Conservation (phyloP, 257 asterid species). For the Scutellaria minor region DNA sequence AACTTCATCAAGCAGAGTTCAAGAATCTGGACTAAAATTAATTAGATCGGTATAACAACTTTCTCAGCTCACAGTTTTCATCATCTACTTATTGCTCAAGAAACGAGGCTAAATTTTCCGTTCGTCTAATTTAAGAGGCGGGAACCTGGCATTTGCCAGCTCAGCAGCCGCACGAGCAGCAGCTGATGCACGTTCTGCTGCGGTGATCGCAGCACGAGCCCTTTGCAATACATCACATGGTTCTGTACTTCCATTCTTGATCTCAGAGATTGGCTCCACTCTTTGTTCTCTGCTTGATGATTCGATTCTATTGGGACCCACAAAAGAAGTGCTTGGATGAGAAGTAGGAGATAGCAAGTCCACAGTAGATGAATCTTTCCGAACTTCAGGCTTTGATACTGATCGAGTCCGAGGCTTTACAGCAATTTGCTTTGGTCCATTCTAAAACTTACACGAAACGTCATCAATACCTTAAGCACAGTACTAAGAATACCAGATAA, state of each 20-base stretch:
- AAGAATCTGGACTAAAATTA: background rate
- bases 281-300: constrained; percentile 39
- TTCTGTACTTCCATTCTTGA: constrained; percentile 42
- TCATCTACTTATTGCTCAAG: background rate
- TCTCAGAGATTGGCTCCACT: constrained; percentile 28
- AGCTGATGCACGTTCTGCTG: constrained; percentile 95
- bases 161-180: constrained; percentile 92
- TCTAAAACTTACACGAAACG: constrained; percentile 45
- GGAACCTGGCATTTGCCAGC: constrained; percentile 55
- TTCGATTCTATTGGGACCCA: constrained; percentile 31
- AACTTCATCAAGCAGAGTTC: no score
- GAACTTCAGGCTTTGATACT: constrained; percentile 29
- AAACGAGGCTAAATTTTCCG: constrained; percentile 27
- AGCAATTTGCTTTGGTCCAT: constrained; percentile 79
- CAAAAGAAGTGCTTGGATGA: constrained; percentile 33
- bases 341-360: constrained; percentile 42
- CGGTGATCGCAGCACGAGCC: constrained; percentile 83
- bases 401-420: constrained; percentile 36
- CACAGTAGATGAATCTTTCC: constrained; percentile 34
- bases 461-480: background rate
- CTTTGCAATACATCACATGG: constrained; percentile 61
- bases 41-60: background rate
- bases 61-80: background rate
- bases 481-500: background rate
- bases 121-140: constrained; percentile 43